Base-by-base conservation (phyloP, 148 eudicot genomes). In the Rhododendron ovatum region DNA sequence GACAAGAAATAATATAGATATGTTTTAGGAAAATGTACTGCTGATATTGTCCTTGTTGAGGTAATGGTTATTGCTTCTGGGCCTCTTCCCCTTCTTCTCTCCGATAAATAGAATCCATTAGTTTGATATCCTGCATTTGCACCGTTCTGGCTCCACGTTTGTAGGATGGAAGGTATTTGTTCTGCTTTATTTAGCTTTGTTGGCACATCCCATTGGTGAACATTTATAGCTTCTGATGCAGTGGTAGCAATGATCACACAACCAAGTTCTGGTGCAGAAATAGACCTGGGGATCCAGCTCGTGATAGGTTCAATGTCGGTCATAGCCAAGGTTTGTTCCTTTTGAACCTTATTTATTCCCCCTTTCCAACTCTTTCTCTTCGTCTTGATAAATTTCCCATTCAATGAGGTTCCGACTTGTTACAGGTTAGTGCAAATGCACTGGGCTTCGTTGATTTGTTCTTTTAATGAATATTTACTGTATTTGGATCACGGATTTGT, bases 241-340 rank as follows among this genome's bases (percentile, higher is more conserved):
- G 99, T 89, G 99, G 99, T 79, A 95, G 99, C 91, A 93, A 94
- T 90, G 99, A 97, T 87, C 93, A 94, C 85, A 92, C 98, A 37
- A 97, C 99, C 88, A 95, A 94, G 83, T 97, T 97, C 87, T 97
- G 99, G 99, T 94, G 96, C 91, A 94, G 99, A 97, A 97, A 97
- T 89, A 93, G 99, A 91, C 99, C 99, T 37, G 99, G 99, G 76
- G 99, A 97, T 86, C 87, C 95, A 84, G 94, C 91, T 84, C 98
- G 96, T 81, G 99, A 97, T 84, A 97, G 93, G 87, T 92, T 91
- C 73, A 94, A 83, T 82, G 87, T 78, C 18, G 98, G 96, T 63
- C 91, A 89, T 76, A 91, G 88, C 82, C 98, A 93, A 93, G 98
- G 98, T 96, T 85, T 33, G 61, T 17, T 48, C 73, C 43, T 67